Evolutionary conservation across 192 early-diverging fungal genomes (phyloP).

Genomic region (Coemansia sp.): DNA sequence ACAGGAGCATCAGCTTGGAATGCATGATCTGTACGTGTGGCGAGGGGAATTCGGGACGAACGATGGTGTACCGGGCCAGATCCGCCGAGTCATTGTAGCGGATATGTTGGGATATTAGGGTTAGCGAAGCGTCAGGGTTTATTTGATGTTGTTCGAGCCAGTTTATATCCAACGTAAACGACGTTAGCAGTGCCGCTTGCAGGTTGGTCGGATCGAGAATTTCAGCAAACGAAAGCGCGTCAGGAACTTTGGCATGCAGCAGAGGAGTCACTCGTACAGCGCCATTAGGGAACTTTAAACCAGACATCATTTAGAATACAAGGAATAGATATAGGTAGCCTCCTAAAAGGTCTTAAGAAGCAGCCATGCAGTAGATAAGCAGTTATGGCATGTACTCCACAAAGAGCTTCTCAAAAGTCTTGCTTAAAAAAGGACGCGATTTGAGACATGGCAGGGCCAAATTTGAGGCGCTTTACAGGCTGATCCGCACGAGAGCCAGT

Average conservation of each 20-base stretch:
- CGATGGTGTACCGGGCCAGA: background rate
- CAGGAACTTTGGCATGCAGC: background rate
- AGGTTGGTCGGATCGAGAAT: slow-evolving; percentile 13
- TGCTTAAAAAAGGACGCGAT: slow-evolving; percentile 36
- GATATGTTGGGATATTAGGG: slow-evolving; percentile 8
- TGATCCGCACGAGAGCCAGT: background rate
- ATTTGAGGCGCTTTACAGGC: background rate
- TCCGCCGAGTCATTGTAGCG: background rate
- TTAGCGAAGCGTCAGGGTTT: background rate
- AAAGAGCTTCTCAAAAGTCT: no score
- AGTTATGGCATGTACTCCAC: no score
- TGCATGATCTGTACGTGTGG: slow-evolving; percentile 30
- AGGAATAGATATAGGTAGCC: background rate
- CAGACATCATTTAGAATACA: background rate
- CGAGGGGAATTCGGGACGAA: slow-evolving; percentile 12
- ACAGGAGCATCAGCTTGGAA: slow-evolving; percentile 29
- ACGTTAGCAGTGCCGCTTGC: slow-evolving; percentile 10
- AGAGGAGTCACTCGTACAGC: slow-evolving; percentile 18
- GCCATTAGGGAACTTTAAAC: slow-evolving; percentile 8
- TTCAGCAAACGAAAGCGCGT: slow-evolving; percentile 11
- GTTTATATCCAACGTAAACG: slow-evolving; percentile 17
- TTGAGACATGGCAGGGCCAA: slow-evolving; percentile 26
- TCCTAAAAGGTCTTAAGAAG: no score
- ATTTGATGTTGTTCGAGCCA: slow-evolving; percentile 22
- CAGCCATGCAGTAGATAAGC: no score